phyloP scores from a whole-genome alignment of 1,139 yeast genomes.

The Candida dubliniensis region DNA sequence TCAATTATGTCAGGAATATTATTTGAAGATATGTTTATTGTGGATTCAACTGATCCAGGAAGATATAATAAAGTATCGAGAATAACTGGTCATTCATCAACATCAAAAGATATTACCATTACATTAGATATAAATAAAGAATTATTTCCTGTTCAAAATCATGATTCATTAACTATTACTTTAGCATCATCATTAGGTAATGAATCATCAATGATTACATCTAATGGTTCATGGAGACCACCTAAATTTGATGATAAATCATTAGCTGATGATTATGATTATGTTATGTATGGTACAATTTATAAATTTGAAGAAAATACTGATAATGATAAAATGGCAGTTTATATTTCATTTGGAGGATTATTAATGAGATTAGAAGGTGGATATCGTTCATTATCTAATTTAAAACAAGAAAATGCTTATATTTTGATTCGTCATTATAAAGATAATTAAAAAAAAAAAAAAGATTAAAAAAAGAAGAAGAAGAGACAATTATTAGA shows the following conservation, averaged over 20 bases:
- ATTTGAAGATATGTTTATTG: constrained; percentile 90
- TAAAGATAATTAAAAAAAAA: constrained; percentile 35
- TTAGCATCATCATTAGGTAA: constrained; percentile 77
- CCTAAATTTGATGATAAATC: constrained; percentile 82
- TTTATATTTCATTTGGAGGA: constrained; percentile 95
- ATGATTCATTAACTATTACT: constrained; percentile 85
- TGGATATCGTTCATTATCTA: constrained; percentile 82
- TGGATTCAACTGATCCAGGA: constrained; percentile 82
- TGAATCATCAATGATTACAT: constrained; percentile 51
- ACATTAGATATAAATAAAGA: constrained; percentile 92
- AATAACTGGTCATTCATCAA: constrained; percentile 83
- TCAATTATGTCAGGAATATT: constrained; percentile 75
- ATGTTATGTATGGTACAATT: constrained; percentile 97
- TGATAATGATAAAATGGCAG: constrained; percentile 74
- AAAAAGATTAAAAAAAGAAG: not conserved
- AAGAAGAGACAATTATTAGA: not conserved
- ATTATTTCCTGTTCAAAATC: constrained; percentile 78
- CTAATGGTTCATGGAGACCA: constrained; percentile 87
- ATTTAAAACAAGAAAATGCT: constrained; percentile 91
- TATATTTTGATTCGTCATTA: constrained; percentile 83
- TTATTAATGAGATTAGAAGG: constrained; percentile 93
- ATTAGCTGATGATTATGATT: constrained; percentile 94
- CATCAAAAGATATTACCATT: constrained; percentile 78
- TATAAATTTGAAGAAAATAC: constrained; percentile 92
- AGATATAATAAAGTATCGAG: constrained; percentile 93